Evolutionary conservation across 495 filamentous ascomycete species (phyloP), one percentile per base, ranked within the genome.

Genomic region (Daldinia bambusicola): DNA sequence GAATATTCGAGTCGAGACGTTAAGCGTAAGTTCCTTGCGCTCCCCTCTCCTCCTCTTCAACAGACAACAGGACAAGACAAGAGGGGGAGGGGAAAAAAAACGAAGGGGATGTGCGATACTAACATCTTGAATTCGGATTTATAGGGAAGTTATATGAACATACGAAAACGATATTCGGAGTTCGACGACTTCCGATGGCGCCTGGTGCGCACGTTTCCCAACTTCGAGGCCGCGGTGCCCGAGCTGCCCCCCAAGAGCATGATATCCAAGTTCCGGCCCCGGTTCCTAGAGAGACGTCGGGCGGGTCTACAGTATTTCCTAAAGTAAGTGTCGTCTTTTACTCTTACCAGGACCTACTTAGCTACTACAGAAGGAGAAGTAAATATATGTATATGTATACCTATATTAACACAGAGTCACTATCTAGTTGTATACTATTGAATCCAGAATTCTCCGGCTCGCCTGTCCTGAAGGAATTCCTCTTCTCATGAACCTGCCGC

Each of bases 161-260:
- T 88, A 22, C 80, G 85, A 53, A 88, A 87, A 67, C 81, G 86
- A 58, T 88, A 87, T 72, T 87, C 84, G n/a, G 86, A 88, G 55
- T 87, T 88, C 66, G 84, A 87, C 72, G 83, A 83, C 40, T 78
- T 88, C 14, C 79, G 84, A 9, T 71, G 76, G 45, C 78, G 80
- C 45, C 79, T 88, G 4, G 76, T 87, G 38, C 77, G 80, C 61
- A 86, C 86, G 3, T 88, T 88, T 56, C 86, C 86, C 1, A 78
- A 77, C 56, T 88, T 86, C 26, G 80, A 84, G 70, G 84, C 84
- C 13, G 84, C 85, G 31, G 84, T 88, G 70, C 86, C 86, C 14
- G 75, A 79, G 45, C 71, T 88, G n/a, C 86, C 86, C 38, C 85
- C 85, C 36, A 88, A 88, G 72, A 84, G 83, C 73, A 70, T 86